Evolutionary conservation across 2,329 filamentous ascomycete species (phyloP).

Genomic region (Talaromyces sp.): DNA sequence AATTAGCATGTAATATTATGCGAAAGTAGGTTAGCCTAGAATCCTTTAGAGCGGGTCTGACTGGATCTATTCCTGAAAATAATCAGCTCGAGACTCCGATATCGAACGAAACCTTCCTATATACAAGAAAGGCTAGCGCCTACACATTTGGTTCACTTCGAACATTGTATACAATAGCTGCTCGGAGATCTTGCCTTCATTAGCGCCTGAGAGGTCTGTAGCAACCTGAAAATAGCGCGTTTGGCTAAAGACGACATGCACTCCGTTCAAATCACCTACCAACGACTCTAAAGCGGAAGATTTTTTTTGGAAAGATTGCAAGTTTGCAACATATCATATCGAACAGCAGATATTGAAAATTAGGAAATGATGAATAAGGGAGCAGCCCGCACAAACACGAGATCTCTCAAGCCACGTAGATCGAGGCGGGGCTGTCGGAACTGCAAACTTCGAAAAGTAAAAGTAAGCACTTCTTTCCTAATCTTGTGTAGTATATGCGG

Average conservation of each 20-base stretch:
- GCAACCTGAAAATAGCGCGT: neutral
- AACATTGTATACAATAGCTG: neutral
- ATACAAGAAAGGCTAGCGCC: no score
- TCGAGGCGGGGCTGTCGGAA: constrained; percentile 51
- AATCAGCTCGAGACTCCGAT: neutral
- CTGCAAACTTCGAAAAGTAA: constrained; percentile 52
- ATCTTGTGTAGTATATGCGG: neutral
- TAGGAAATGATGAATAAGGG: neutral
- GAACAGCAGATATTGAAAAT: neutral
- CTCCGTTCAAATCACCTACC: neutral
- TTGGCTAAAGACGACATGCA: neutral
- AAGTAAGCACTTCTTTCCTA: constrained; percentile 32
- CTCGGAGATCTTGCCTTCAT: neutral
- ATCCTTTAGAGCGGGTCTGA: neutral
- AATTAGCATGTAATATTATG: neutral
- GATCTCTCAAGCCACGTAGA: constrained; percentile 24
- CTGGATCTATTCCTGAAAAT: neutral
- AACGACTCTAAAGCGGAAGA: neutral
- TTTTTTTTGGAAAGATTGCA: neutral
- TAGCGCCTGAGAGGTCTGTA: no score
- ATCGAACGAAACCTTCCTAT: no score
- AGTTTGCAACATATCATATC: neutral
- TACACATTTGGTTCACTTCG: neutral
- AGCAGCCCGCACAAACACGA: neutral
- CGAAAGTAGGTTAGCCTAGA: constrained; percentile 2